Conservation (phyloP, 2,329 filamentous ascomycete genomes). For the Diaporthe sp. region DNA sequence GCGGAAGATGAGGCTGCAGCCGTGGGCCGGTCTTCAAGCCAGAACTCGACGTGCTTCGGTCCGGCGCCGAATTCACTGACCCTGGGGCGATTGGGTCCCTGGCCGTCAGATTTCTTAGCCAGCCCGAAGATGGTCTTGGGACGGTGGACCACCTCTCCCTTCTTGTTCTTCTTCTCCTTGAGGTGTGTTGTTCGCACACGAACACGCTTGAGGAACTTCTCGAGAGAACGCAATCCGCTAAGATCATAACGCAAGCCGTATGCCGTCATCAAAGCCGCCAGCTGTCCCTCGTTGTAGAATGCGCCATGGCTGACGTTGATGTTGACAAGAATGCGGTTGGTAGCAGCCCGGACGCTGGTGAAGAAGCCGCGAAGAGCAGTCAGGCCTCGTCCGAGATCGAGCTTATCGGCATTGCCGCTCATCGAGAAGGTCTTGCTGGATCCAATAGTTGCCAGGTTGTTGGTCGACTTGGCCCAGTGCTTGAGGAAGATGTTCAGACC, state of each 20-base stretch:
- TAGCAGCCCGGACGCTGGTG: slow-evolving; percentile 52
- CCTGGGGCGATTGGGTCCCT: slow-evolving; percentile 44
- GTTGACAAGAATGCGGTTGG: slow-evolving; percentile 53
- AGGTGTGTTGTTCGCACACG: slow-evolving; percentile 57
- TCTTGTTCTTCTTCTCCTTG: slow-evolving; percentile 48
- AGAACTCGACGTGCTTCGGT: slow-evolving; percentile 69
- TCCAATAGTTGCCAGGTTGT: slow-evolving; percentile 48
- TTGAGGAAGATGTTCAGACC: slow-evolving; percentile 79
- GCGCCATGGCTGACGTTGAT: slow-evolving; percentile 53
- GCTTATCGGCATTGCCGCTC: slow-evolving; percentile 19
- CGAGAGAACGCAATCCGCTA: slow-evolving; percentile 44
- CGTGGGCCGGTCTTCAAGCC: slow-evolving; percentile 51
- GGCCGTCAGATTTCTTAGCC: slow-evolving; percentile 53
- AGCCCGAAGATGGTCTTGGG: slow-evolving; percentile 56
- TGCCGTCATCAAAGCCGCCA: slow-evolving; percentile 44
- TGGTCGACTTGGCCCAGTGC: slow-evolving; percentile 50
- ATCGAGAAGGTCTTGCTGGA: slow-evolving; percentile 48
- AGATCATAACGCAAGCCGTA: slow-evolving; percentile 13
- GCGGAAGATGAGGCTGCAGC: slow-evolving; percentile 8
- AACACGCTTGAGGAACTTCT: slow-evolving; percentile 55
- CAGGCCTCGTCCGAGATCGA: slow-evolving; percentile 49
- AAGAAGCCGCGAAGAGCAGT: slow-evolving; percentile 52
- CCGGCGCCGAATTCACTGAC: slow-evolving; percentile 57
- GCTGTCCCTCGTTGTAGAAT: slow-evolving; percentile 50
- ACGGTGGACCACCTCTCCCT: slow-evolving; percentile 52